phyloP scores from a whole-genome alignment of 2,329 filamentous ascomycete species.

The Nannizziopsis barbatae region DNA sequence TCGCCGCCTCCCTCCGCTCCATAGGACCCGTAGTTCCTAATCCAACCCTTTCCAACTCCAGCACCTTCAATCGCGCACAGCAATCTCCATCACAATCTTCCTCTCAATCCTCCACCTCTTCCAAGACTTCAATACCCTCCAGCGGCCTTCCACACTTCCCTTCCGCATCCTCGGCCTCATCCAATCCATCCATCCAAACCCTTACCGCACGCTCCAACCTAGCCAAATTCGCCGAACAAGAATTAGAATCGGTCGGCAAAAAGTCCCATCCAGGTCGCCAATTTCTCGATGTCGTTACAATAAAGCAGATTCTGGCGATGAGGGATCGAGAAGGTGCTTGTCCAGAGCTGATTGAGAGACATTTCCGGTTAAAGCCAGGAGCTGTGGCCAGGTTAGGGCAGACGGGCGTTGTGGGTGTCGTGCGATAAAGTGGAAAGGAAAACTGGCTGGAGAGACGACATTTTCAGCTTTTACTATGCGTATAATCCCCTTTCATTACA shows the following conservation, averaged over 20 bases:
- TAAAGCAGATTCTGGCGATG: constrained; percentile 40
- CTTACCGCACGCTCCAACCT: constrained; percentile 43
- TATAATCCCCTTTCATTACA: too few species aligned
- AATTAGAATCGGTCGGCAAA: constrained; percentile 41
- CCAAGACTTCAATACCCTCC: not conserved
- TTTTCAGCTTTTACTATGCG: not conserved
- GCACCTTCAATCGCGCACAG: constrained; percentile 34
- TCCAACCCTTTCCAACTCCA: constrained; percentile 46
- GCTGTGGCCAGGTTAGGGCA: constrained; percentile 32
- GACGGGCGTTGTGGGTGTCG: constrained; percentile 24
- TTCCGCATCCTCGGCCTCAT: constrained; percentile 19
- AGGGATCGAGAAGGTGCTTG: constrained; percentile 34
- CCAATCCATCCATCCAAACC: constrained; percentile 46
- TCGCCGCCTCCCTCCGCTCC: constrained; percentile 66
- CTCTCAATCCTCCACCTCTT: constrained; percentile 20
- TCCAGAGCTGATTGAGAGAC: constrained; percentile 34
- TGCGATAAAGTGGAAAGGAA: not conserved
- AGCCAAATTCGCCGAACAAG: constrained; percentile 43
- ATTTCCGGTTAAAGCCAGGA: constrained; percentile 36
- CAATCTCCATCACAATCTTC: constrained; percentile 4
- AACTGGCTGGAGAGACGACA: not conserved
- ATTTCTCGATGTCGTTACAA: constrained; percentile 41
- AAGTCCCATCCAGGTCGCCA: constrained; percentile 31
- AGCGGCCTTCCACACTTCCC: constrained; percentile 18
- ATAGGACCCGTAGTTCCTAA: constrained; percentile 49